Conservation (phyloP, 2,329 filamentous ascomycete genomes). For the Diplocarpon mali region DNA sequence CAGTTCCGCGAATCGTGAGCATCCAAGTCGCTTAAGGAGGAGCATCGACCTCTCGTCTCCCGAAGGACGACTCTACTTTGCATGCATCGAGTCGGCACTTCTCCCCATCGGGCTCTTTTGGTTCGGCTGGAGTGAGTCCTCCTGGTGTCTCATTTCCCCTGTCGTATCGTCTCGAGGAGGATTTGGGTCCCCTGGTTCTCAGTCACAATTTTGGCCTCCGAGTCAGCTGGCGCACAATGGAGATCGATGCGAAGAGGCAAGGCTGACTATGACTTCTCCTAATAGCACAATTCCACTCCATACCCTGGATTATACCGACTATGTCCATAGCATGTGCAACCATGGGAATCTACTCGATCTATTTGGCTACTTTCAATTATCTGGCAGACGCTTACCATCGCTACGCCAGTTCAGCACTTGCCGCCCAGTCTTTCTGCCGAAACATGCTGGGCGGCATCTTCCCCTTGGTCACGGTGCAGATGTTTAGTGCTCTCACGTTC, state of each 20-base stretch:
- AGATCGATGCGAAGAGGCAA: no score
- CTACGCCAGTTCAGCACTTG: slow-evolving; percentile 76
- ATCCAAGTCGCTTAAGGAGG: slow-evolving; percentile 11
- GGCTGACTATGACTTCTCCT: no score
- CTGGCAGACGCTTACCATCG: slow-evolving; percentile 78
- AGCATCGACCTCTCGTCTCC: slow-evolving; percentile 37
- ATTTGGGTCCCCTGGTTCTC: no score
- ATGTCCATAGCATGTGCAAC: slow-evolving; percentile 64
- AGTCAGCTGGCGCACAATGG: no score
- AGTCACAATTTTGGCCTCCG: no score
- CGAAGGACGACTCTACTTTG: slow-evolving; percentile 73
- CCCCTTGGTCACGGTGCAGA: slow-evolving; percentile 59
- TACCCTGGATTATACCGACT: slow-evolving; percentile 63
- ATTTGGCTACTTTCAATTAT: slow-evolving; percentile 87
- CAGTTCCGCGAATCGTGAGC: slow-evolving; percentile 10
- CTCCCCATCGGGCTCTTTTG: slow-evolving; percentile 74
- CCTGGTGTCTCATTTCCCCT: no score
- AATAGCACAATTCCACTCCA: slow-evolving; percentile 43
- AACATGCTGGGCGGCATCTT: slow-evolving; percentile 77
- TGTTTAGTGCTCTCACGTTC: slow-evolving; percentile 65
- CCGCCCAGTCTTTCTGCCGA: slow-evolving; percentile 75
- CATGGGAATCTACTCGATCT: slow-evolving; percentile 78
- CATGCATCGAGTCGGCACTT: slow-evolving; percentile 63
- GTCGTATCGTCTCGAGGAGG: no score
- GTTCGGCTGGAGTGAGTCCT: slow-evolving; percentile 64